Evolutionary conservation across 345 rosid genomes (phyloP).

Genomic region (Aquilaria malaccensis): DNA sequence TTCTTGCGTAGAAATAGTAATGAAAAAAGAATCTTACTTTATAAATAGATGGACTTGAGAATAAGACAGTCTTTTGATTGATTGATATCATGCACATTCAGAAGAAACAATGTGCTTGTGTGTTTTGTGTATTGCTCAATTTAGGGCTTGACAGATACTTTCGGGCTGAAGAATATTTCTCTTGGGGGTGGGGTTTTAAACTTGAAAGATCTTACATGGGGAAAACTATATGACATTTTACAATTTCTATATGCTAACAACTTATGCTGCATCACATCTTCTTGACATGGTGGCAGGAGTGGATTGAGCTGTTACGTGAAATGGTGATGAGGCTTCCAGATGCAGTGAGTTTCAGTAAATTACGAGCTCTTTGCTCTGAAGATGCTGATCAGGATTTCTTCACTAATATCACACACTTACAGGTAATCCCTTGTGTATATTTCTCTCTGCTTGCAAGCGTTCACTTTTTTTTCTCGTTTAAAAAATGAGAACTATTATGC

Average conservation of each 20-base stretch:
- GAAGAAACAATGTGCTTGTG: too few relatives aligned
- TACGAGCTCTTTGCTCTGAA: slow-evolving; percentile 65
- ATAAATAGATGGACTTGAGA: too few relatives aligned
- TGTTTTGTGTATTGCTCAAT: too few relatives aligned
- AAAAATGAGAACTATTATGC: too few relatives aligned
- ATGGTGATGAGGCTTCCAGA: slow-evolving; percentile 80
- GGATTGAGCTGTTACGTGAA: slow-evolving; percentile 75
- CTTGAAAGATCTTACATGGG: neutral
- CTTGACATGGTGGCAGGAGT: slow-evolving; percentile 48
- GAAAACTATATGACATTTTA: slow-evolving; percentile 1
- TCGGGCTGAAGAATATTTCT: too few relatives aligned
- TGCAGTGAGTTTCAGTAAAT: slow-evolving; percentile 43
- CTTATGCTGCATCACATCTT: neutral
- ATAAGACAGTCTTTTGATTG: too few relatives aligned
- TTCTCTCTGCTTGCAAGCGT: neutral
- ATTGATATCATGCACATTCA: too few relatives aligned
- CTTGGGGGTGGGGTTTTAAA: too few relatives aligned
- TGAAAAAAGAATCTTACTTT: too few relatives aligned
- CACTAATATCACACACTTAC: slow-evolving; percentile 63
- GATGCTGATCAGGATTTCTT: slow-evolving; percentile 89
- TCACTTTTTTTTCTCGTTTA: too few relatives aligned
- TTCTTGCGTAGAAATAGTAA: too few relatives aligned
- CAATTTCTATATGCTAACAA: neutral
- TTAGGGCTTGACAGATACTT: too few relatives aligned
- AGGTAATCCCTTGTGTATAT: slow-evolving; percentile 34